phyloP scores from a whole-genome alignment of 805 yeast genomes.

The Yarrowia osloensis region DNA sequence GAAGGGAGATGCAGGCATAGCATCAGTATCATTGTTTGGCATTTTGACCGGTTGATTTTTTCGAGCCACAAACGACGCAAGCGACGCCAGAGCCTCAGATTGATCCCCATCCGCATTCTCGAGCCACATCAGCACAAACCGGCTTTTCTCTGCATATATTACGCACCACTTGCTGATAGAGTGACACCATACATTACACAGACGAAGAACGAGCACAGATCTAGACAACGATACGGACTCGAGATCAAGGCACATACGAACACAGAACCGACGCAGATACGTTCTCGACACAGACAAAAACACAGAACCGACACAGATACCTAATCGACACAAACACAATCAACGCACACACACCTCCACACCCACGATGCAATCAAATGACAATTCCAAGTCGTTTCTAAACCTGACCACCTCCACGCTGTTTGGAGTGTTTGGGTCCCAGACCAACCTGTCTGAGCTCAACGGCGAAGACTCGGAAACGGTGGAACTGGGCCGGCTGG shows the following conservation, averaged over 20 bases:
- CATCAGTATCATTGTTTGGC: no score
- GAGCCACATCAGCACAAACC: not conserved
- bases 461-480: slow-evolving; percentile 38
- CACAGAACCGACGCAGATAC: not conserved
- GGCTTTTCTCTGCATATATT: not conserved
- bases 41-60: not conserved
- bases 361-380: slow-evolving; percentile 2
- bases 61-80: not conserved
- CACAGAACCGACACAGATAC: not conserved
- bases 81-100: not conserved
- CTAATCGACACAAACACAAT: not conserved
- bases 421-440: slow-evolving; percentile 46
- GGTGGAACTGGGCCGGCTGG: slow-evolving; percentile 19
- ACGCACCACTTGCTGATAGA: not conserved
- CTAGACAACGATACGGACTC: not conserved
- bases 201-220: not conserved
- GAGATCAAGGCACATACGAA: not conserved
- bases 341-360: not conserved
- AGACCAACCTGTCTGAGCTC: slow-evolving; percentile 44
- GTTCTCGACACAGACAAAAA: not conserved
- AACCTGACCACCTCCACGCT: slow-evolving; percentile 42
- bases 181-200: not conserved
- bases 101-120: not conserved
- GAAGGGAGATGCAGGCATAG: not conserved
- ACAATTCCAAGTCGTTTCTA: slow-evolving; percentile 34